Percentiles rank a stretch among this genome's conserved stretches.
phyloP scores from a whole-genome alignment of 495 filamentous ascomycete genomes.

The Oidiodendron maius region DNA sequence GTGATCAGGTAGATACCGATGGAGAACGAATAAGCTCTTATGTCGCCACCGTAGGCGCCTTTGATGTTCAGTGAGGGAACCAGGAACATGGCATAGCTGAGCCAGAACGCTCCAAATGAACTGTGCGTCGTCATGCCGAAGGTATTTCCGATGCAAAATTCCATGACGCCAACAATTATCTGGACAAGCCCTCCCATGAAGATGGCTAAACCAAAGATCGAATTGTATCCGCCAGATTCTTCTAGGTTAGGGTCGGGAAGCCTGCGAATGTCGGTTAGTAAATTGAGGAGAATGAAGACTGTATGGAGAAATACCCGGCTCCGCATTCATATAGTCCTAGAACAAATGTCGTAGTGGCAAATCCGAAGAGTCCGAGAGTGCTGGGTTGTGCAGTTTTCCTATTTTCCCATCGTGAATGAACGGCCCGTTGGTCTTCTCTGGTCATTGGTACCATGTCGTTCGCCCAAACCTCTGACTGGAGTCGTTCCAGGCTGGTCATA shows the following conservation, averaged over 20 bases:
- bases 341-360: constrained; percentile 1
- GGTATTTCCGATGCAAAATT: constrained; percentile 2
- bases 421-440: too few relatives aligned
- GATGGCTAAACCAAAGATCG: constrained; percentile 14
- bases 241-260: constrained; percentile 11
- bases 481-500: too few relatives aligned
- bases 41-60: background rate
- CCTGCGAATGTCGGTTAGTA: too few relatives aligned
- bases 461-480: too few relatives aligned
- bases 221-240: constrained; percentile 10
- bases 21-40: background rate
- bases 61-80: constrained; percentile 2
- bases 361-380: background rate
- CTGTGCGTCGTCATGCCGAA: constrained; percentile 1
- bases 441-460: too few relatives aligned
- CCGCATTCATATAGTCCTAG: constrained; percentile 3
- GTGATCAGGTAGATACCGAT: background rate
- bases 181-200: constrained; percentile 1
- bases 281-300: background rate
- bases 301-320: background rate
- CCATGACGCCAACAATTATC: constrained; percentile 4
- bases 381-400: background rate
- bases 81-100: constrained; percentile 7
- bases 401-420: too few relatives aligned
- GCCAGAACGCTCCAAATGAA: constrained; percentile 1